Conservation (phyloP, 371 early-diverging fungal species). For the Mucor mucedo region DNA sequence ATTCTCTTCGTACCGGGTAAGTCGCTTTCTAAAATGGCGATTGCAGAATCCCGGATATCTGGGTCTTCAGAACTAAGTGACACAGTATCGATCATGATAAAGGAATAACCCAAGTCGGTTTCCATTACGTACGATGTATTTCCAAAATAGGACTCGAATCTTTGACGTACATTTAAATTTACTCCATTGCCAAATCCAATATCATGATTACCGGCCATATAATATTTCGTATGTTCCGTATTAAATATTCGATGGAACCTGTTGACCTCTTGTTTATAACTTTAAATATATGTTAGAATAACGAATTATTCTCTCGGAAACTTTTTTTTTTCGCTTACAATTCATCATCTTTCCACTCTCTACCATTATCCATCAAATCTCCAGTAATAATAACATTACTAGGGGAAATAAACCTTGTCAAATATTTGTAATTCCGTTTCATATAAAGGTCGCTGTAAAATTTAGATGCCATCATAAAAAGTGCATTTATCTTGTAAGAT, state of each 20-base stretch:
- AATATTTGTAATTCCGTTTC: constrained; percentile 71
- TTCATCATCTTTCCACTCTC: constrained; percentile 69
- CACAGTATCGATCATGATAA: constrained; percentile 84
- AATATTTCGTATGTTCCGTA: constrained; percentile 18
- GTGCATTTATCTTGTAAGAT: constrained; percentile 72
- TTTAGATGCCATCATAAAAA: constrained; percentile 62
- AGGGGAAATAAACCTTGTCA: constrained; percentile 59
- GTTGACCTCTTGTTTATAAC: constrained; percentile 19
- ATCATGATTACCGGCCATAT: constrained; percentile 92
- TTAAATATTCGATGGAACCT: constrained; percentile 43
- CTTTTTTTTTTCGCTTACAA: constrained; percentile 31
- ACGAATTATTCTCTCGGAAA: not conserved
- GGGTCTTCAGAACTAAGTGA: constrained; percentile 59
- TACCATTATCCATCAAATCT: constrained; percentile 90
- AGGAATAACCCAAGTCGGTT: constrained; percentile 56
- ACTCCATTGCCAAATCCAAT: constrained; percentile 85
- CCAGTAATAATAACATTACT: constrained; percentile 78
- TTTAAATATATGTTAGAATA: not conserved
- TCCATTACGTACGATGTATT: constrained; percentile 66
- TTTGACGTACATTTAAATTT: constrained; percentile 44
- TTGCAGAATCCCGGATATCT: constrained; percentile 50
- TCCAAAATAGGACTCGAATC: constrained; percentile 71
- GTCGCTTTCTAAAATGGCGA: constrained; percentile 33
- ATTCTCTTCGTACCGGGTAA: constrained; percentile 46
- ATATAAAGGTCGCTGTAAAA: constrained; percentile 87